These are phyloP conservation scores for Saccharomycopsis oosterbeekiorum DNA, from an alignment of 805 yeast genomes.

Conservation along the genomic window DNA sequence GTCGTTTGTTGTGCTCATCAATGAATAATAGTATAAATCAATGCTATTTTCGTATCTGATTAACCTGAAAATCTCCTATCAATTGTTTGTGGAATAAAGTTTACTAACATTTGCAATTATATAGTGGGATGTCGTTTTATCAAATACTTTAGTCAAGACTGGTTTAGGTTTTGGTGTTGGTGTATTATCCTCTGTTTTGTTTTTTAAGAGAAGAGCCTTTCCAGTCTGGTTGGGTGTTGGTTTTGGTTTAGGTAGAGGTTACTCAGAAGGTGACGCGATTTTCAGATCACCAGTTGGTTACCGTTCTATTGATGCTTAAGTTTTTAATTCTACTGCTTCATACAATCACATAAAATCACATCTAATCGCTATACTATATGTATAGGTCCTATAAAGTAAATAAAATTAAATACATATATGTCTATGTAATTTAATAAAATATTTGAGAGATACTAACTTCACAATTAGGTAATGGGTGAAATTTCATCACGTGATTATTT, in stretches of 20 bases:
- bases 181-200: conserved; percentile 78
- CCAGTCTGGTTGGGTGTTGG: conserved; percentile 98
- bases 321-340: neutral
- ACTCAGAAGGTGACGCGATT: conserved; percentile 95
- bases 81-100: conserved; percentile 60
- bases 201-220: conserved; percentile 90
- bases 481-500: no score
- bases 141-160: conserved; percentile 89
- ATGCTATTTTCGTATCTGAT: no score
- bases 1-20: no score
- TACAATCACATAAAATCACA: neutral
- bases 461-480: no score
- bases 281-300: conserved; percentile 78
- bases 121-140: conserved; percentile 87
- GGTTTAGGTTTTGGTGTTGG: conserved; percentile 97
- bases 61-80: conserved; percentile 46
- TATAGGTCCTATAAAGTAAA: neutral
- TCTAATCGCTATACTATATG: neutral
- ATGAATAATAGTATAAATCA: no score
- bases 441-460: no score
- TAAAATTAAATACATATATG: neutral
- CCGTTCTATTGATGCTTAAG: conserved; percentile 60
- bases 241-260: conserved; percentile 95
- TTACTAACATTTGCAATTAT: conserved; percentile 22
- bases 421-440: neutral